phyloP scores from a whole-genome alignment of 2,329 filamentous ascomycete genomes.

The Neobulgaria alba region DNA sequence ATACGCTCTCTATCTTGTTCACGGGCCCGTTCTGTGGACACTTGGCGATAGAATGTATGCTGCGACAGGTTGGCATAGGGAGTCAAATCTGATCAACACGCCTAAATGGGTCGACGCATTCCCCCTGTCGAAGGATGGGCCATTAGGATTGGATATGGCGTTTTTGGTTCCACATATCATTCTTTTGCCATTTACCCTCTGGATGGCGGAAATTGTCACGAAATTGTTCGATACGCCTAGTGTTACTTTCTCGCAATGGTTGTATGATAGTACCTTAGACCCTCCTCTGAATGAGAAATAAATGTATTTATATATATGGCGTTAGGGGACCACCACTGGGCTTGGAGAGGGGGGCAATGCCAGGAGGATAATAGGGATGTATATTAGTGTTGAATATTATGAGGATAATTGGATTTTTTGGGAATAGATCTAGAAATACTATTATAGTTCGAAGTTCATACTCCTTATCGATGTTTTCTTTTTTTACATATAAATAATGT shows the following conservation, averaged over 20 bases:
- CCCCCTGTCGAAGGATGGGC: conserved; percentile 57
- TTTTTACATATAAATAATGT: too few relatives aligned
- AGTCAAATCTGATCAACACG: conserved; percentile 36
- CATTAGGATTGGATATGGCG: conserved; percentile 49
- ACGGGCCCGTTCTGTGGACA: conserved; percentile 51
- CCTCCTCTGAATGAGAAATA: too few relatives aligned
- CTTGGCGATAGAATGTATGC: conserved; percentile 57
- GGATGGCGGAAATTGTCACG: conserved; percentile 48
- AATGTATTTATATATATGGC: too few relatives aligned
- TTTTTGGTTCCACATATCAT: conserved; percentile 53
- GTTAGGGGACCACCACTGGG: too few relatives aligned
- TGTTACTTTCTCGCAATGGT: conserved; percentile 47
- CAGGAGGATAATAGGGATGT: too few relatives aligned
- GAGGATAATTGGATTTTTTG: too few relatives aligned
- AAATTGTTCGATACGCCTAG: conserved; percentile 52
- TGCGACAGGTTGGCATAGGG: conserved; percentile 46
- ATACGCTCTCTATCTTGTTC: conserved; percentile 55
- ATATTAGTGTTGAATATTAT: too few relatives aligned
- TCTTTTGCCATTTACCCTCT: conserved; percentile 50
- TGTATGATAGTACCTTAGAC: conserved; percentile 41
- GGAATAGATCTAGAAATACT: too few relatives aligned
- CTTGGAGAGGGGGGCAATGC: too few relatives aligned
- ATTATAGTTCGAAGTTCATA: too few relatives aligned
- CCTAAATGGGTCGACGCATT: conserved; percentile 52
- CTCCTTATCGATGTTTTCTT: too few relatives aligned